A percentile compares a stretch with the other conserved stretches of the same genome.
These are phyloP conservation scores for Arthrocladium fulminans DNA, from an alignment of 2,329 filamentous ascomycete species.

Conservation along the genomic window DNA sequence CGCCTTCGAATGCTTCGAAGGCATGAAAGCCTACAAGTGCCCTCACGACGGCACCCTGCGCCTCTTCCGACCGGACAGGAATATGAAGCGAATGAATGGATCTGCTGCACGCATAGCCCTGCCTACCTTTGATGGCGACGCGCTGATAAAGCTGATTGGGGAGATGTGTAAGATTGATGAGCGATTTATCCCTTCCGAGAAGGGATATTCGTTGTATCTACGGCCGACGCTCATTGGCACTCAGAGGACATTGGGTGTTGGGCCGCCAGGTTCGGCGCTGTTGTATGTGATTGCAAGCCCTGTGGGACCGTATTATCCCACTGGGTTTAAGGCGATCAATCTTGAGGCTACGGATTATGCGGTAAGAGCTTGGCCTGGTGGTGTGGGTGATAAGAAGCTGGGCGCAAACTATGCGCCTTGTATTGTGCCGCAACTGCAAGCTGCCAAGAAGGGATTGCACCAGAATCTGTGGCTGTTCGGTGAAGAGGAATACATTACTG, in stretches of 20 bases:
- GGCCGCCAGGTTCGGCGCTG: conserved; percentile 81
- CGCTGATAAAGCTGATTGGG: conserved; percentile 71
- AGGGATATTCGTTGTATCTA: conserved; percentile 90
- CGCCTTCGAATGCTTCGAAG: conserved; percentile 95
- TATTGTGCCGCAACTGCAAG: conserved; percentile 90
- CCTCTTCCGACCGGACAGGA: conserved; percentile 88
- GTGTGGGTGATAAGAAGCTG: conserved; percentile 96
- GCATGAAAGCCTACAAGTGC: conserved; percentile 94
- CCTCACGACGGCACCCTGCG: conserved; percentile 68
- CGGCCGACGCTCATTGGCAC: conserved; percentile 96
- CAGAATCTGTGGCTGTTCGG: conserved; percentile 98
- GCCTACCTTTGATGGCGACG: conserved; percentile 68
- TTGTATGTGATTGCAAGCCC: conserved; percentile 93
- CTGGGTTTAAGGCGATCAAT: conserved; percentile 93
- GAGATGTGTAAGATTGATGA: conserved; percentile 72
- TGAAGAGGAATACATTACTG: conserved; percentile 88
- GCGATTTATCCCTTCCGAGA: conserved; percentile 75
- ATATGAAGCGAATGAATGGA: conserved; percentile 91
- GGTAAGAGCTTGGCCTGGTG: conserved; percentile 93
- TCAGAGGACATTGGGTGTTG: conserved; percentile 85
- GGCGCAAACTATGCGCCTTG: conserved; percentile 99
- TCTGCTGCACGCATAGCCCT: conserved; percentile 86
- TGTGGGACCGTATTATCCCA: conserved; percentile 95
- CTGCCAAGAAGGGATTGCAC: conserved; percentile 84
- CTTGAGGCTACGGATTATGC: conserved; percentile 95